Percentiles rank a stretch among this genome's conserved stretches.
These are phyloP conservation scores for Saccharomycopsis babjevae DNA, from an alignment of 805 yeast genomes.

Conservation along the genomic window DNA sequence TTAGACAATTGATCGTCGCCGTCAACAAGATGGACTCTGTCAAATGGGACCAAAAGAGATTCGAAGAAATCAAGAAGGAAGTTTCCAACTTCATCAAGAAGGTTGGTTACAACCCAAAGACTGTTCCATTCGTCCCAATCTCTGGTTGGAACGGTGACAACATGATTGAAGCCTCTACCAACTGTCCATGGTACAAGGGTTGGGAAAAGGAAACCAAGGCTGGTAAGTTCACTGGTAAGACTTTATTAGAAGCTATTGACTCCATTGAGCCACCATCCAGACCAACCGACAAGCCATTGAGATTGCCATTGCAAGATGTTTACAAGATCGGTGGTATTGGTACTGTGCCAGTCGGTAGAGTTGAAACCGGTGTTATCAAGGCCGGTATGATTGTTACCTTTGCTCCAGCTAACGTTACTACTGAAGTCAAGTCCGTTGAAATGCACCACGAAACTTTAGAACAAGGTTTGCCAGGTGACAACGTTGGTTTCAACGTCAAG, in stretches of 20 bases:
- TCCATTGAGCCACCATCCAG: conserved; percentile 71
- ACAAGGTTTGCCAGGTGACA: conserved; percentile 86
- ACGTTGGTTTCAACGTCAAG: conserved; percentile 86
- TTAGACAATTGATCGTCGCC: conserved; percentile 77
- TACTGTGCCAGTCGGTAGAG: conserved; percentile 90
- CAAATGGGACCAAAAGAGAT: conserved; percentile 77
- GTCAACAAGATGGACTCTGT: conserved; percentile 94
- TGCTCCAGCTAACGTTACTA: conserved; percentile 86
- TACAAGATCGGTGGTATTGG: conserved; percentile 91
- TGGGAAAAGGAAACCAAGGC: conserved; percentile 72
- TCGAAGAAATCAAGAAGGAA: conserved; percentile 63
- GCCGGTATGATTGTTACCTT: conserved; percentile 85
- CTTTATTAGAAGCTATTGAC: conserved; percentile 78
- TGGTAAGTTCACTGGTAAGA: conserved; percentile 65
- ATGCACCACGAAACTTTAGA: conserved; percentile 77
- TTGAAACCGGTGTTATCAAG: conserved; percentile 86
- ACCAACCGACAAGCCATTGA: conserved; percentile 80
- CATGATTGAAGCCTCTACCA: conserved; percentile 76
- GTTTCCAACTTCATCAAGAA: conserved; percentile 72
- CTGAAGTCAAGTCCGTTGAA: conserved; percentile 84
- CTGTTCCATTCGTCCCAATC: conserved; percentile 81
- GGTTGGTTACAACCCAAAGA: conserved; percentile 77
- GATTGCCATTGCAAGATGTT: conserved; percentile 84
- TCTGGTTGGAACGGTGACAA: conserved; percentile 92
- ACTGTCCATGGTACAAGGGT: conserved; percentile 86